Evolutionary conservation across 495 filamentous ascomycete genomes (phyloP).

Genomic region (Patellaria atrata): DNA sequence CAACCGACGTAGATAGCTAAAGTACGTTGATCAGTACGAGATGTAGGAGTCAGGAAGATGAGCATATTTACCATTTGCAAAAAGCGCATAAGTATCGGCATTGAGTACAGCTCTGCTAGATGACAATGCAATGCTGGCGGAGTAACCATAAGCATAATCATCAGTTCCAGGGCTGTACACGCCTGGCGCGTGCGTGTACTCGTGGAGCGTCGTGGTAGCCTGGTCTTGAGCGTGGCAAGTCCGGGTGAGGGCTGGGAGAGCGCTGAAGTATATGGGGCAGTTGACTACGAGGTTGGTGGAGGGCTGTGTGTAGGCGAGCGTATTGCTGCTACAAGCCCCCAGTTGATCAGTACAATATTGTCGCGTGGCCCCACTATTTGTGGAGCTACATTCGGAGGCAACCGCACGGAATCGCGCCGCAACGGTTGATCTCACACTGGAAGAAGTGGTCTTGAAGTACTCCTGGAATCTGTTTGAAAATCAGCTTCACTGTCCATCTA

Average conservation of each 20-base stretch:
- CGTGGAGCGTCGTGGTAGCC: slow-evolving; percentile 45
- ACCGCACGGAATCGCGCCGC: slow-evolving; percentile 36
- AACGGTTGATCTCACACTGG: slow-evolving; percentile 33
- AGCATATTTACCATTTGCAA: slow-evolving; percentile 37
- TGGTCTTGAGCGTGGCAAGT: slow-evolving; percentile 46
- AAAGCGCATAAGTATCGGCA: slow-evolving; percentile 49
- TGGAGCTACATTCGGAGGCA: slow-evolving; percentile 35
- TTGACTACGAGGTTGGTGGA: slow-evolving; percentile 38
- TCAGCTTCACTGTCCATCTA: background rate
- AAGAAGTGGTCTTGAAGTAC: slow-evolving; percentile 46
- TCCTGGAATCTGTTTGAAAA: slow-evolving; percentile 29
- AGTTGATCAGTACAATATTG: slow-evolving; percentile 41
- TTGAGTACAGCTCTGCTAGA: slow-evolving; percentile 38
- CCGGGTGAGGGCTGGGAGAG: slow-evolving; percentile 30
- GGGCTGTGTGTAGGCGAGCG: slow-evolving; percentile 44
- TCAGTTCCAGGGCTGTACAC: slow-evolving; percentile 41
- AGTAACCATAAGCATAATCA: slow-evolving; percentile 46
- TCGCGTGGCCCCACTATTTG: slow-evolving; percentile 29
- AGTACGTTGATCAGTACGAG: no score
- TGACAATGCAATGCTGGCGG: slow-evolving; percentile 31
- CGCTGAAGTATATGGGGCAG: slow-evolving; percentile 41
- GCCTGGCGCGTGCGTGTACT: slow-evolving; percentile 45
- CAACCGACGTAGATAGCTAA: no score
- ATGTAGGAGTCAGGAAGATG: background rate
- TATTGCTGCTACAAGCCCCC: slow-evolving; percentile 34